Evolutionary conservation across 2,329 filamentous ascomycete genomes (phyloP).

Genomic region (Talaromyces marneffei): DNA sequence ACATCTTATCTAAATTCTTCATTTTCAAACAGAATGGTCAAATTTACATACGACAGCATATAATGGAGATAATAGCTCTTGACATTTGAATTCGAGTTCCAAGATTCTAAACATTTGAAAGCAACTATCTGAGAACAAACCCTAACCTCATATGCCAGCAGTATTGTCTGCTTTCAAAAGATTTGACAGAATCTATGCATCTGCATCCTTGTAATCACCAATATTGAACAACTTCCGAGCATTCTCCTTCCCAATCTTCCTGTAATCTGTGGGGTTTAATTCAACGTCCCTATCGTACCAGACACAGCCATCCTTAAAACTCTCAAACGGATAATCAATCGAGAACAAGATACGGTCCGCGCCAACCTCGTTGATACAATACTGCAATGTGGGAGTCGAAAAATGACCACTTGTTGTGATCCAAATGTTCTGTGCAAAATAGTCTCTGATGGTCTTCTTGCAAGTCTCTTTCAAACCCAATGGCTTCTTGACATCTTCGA

Average conservation of each 20-base stretch:
- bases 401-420: conserved; percentile 29
- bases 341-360: conserved; percentile 26
- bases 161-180: not conserved
- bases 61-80: not conserved
- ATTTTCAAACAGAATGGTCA: too few relatives aligned
- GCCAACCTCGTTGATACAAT: conserved; percentile 23
- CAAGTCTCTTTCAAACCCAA: conserved; percentile 26
- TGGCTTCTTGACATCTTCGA: conserved; percentile 23
- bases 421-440: conserved; percentile 23
- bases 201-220: conserved; percentile 12
- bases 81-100: not conserved
- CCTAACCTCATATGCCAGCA: not conserved
- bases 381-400: conserved; percentile 25
- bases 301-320: conserved; percentile 20
- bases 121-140: not conserved
- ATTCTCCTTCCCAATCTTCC: conserved; percentile 22
- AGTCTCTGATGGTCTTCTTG: conserved; percentile 17
- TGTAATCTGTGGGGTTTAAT: conserved; percentile 20
- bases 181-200: not conserved
- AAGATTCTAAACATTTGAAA: not conserved
- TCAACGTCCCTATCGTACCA: conserved; percentile 23
- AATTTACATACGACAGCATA: too few relatives aligned
- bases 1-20: too few relatives aligned
- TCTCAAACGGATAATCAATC: conserved; percentile 22
- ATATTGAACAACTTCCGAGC: conserved; percentile 19